These are phyloP conservation scores for Phoma sp. DNA, from an alignment of 2,329 filamentous ascomycete genomes.

Conservation along the genomic window DNA sequence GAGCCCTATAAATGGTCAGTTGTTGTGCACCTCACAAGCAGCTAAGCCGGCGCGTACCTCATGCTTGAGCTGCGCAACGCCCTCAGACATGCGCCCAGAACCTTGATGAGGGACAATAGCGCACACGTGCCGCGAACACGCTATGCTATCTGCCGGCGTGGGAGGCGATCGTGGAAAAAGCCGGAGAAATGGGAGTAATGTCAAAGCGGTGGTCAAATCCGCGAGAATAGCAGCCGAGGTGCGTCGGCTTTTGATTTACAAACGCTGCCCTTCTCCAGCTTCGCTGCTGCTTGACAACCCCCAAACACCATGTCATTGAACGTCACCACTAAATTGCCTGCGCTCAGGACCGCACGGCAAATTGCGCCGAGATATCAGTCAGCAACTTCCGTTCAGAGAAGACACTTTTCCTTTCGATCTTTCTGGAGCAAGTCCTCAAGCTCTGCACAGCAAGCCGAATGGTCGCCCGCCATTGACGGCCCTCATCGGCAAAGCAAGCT, in stretches of 20 bases:
- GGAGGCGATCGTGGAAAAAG: constrained; percentile 18
- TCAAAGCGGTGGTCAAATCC: not conserved
- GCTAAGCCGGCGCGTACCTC: constrained; percentile 57
- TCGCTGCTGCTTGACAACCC: constrained; percentile 4
- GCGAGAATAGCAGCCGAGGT: not conserved
- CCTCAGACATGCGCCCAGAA: constrained; percentile 67
- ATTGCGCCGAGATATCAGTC: constrained; percentile 8
- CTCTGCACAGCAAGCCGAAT: constrained; percentile 23
- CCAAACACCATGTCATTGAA: constrained; percentile 36
- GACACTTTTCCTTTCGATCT: constrained; percentile 27
- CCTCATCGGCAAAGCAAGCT: constrained; percentile 30
- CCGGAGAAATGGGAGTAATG: constrained; percentile 21
- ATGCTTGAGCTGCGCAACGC: constrained; percentile 70
- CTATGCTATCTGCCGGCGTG: constrained; percentile 22
- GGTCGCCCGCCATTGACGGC: constrained; percentile 30
- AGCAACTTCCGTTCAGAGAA: constrained; percentile 4
- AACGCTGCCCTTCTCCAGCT: constrained; percentile 1
- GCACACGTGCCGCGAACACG: constrained; percentile 26
- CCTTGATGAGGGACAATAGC: constrained; percentile 23
- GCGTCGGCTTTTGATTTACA: constrained; percentile 27
- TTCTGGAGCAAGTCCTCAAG: constrained; percentile 27
- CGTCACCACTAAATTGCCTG: constrained; percentile 30
- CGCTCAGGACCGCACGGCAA: constrained; percentile 10
- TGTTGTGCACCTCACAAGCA: constrained; percentile 12
- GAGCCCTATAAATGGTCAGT: constrained; percentile 60